Percentiles rank a stretch among this genome's conserved stretches.
These are phyloP conservation scores for Diaporthe australafricana DNA, from an alignment of 2,329 filamentous ascomycete genomes.

Conservation along the genomic window DNA sequence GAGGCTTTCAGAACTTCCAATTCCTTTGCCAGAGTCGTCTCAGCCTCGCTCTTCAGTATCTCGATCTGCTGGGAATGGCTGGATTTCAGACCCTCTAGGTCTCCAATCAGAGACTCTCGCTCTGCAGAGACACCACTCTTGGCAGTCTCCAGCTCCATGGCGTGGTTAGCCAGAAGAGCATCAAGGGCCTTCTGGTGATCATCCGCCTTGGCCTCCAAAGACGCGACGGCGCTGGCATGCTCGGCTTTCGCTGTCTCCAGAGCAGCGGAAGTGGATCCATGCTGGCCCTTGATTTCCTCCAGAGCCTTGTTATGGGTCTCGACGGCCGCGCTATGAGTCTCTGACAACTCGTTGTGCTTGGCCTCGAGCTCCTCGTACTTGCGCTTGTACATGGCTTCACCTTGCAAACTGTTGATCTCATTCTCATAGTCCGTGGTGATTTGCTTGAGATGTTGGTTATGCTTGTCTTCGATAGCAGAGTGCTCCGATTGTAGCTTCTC, in stretches of 20 bases:
- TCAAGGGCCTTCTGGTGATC: conserved; percentile 67
- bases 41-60: conserved; percentile 55
- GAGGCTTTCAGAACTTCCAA: conserved; percentile 56
- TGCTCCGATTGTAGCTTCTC: conserved; percentile 63
- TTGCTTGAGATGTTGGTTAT: conserved; percentile 68
- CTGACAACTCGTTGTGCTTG: conserved; percentile 63
- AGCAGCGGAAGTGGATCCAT: conserved; percentile 57
- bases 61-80: conserved; percentile 64
- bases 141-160: conserved; percentile 68
- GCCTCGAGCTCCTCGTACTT: conserved; percentile 71
- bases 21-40: conserved; percentile 53
- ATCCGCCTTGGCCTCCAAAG: conserved; percentile 62
- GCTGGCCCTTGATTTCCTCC: conserved; percentile 55
- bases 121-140: conserved; percentile 64
- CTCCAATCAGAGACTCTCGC: conserved; percentile 58
- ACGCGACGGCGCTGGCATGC: conserved; percentile 56
- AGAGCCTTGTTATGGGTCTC: conserved; percentile 56
- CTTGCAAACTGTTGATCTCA: conserved; percentile 73
- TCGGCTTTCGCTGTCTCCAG: conserved; percentile 57
- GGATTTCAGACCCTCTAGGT: conserved; percentile 66
- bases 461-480: conserved; percentile 55
- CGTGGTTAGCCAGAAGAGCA: conserved; percentile 66
- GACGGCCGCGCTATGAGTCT: conserved; percentile 48
- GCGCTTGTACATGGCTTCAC: conserved; percentile 73
- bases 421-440: conserved; percentile 71